Evolutionary conservation across 2,329 filamentous ascomycete genomes (phyloP).

Genomic region (Waltergamsia citrina): DNA sequence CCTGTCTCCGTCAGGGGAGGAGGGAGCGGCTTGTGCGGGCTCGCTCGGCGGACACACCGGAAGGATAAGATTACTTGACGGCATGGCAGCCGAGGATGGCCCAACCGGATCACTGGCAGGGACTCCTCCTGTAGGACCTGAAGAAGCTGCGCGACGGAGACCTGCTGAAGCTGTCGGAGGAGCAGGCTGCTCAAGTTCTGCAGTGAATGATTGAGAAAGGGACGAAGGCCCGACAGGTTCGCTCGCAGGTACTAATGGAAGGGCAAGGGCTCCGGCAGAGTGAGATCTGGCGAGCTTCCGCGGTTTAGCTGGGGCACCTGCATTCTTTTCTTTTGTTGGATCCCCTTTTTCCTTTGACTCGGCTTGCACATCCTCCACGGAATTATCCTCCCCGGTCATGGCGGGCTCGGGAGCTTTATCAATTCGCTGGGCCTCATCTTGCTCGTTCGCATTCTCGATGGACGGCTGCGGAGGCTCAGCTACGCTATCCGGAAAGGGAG

Average conservation of each 20-base stretch:
- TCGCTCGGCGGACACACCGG: too few relatives aligned
- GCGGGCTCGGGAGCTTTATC: too few relatives aligned
- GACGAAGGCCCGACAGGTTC: slow-evolving; percentile 37
- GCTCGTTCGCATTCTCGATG: too few relatives aligned
- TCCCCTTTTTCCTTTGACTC: slow-evolving; percentile 1
- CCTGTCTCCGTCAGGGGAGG: slow-evolving; percentile 31
- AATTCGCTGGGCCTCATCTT: too few relatives aligned
- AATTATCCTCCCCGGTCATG: too few relatives aligned
- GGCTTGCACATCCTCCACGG: neutral
- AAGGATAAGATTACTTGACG: too few relatives aligned
- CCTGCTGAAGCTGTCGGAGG: slow-evolving; percentile 11
- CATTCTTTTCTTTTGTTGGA: slow-evolving; percentile 8
- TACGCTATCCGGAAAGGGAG: too few relatives aligned
- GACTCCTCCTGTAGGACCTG: slow-evolving; percentile 20
- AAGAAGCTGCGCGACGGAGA: slow-evolving; percentile 27
- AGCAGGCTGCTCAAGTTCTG: slow-evolving; percentile 9
- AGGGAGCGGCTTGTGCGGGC: slow-evolving; percentile 10
- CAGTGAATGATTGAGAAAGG: slow-evolving; percentile 20
- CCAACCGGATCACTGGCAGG: slow-evolving; percentile 38
- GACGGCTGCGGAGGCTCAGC: too few relatives aligned
- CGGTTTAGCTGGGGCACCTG: slow-evolving; percentile 5
- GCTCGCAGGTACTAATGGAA: slow-evolving; percentile 32
- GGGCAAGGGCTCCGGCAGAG: slow-evolving; percentile 23
- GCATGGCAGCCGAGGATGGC: slow-evolving; percentile 4
- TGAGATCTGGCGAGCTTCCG: slow-evolving; percentile 23